Conservation (phyloP, 768 basidiomycete genomes). For the Lyophyllum shimeji region DNA sequence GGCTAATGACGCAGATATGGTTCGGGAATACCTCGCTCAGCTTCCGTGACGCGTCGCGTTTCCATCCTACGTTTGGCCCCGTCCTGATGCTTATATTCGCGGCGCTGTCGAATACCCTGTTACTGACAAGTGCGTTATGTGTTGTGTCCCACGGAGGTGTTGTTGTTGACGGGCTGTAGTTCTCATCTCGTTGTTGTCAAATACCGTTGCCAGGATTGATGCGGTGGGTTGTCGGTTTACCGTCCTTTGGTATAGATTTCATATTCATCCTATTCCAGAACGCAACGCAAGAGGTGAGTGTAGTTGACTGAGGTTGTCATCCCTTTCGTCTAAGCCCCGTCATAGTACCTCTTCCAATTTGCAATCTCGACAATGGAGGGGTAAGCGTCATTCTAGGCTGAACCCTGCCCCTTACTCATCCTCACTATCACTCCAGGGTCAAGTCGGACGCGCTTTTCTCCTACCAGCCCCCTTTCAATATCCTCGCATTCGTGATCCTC, state of each 20-base stretch:
- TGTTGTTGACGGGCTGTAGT: conserved; percentile 31
- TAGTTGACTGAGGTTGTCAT: background rate
- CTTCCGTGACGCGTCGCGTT: conserved; percentile 55
- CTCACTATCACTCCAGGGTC: conserved; percentile 46
- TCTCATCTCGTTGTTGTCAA: conserved; percentile 88
- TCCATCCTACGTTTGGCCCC: conserved; percentile 73
- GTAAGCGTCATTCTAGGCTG: conserved; percentile 34
- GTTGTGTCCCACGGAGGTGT: background rate
- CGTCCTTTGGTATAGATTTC: background rate
- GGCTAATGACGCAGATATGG: conserved; percentile 88
- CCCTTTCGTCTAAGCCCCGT: conserved; percentile 42
- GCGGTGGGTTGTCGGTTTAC: conserved; percentile 34
- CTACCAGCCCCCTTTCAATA: conserved; percentile 89
- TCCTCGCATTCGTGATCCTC: conserved; percentile 76
- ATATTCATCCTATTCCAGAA: conserved; percentile 30
- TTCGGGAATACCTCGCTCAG: conserved; percentile 74
- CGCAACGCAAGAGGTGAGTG: conserved; percentile 45
- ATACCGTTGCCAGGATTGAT: conserved; percentile 84
- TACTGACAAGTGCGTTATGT: conserved; percentile 68
- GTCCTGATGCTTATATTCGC: conserved; percentile 80
- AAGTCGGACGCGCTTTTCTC: conserved; percentile 90
- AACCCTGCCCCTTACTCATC: conserved; percentile 4
- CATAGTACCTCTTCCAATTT: conserved; percentile 82
- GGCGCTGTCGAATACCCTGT: conserved; percentile 73
- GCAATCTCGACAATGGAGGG: conserved; percentile 88